These are phyloP conservation scores for Ascochyta viciae-villosae DNA, from an alignment of 2,329 filamentous ascomycete genomes.

Conservation along the genomic window DNA sequence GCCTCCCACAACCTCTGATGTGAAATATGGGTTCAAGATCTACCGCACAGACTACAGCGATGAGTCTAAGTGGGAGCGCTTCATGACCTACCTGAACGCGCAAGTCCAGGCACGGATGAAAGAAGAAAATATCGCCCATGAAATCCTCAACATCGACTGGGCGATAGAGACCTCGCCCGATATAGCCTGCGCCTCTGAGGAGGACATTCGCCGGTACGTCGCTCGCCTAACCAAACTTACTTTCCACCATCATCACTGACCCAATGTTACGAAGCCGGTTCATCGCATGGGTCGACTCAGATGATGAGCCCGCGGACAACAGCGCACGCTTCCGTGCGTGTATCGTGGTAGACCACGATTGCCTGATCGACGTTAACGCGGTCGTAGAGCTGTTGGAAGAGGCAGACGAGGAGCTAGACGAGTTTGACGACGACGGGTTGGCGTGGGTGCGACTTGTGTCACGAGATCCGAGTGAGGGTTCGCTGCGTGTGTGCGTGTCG, in stretches of 20 bases:
- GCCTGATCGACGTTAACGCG: slow-evolving; percentile 10
- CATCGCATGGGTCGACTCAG: slow-evolving; percentile 5
- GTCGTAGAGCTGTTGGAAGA: slow-evolving; percentile 7
- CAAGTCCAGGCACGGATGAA: slow-evolving; percentile 6
- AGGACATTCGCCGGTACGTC: slow-evolving; percentile 6
- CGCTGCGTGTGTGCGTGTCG: slow-evolving; percentile 8
- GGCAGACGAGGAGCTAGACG: slow-evolving; percentile 5
- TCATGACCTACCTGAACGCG: slow-evolving; percentile 16
- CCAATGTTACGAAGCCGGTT: slow-evolving; percentile 4
- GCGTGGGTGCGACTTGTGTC: slow-evolving; percentile 10
- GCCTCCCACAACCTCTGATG: neutral
- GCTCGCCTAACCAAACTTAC: neutral
- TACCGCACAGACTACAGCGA: slow-evolving; percentile 18
- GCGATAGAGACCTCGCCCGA: slow-evolving; percentile 13
- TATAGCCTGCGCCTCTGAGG: slow-evolving; percentile 1
- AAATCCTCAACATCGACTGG: slow-evolving; percentile 15
- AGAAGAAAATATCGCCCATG: slow-evolving; percentile 4
- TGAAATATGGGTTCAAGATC: slow-evolving; percentile 17
- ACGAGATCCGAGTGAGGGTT: slow-evolving; percentile 7
- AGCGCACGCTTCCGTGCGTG: slow-evolving; percentile 11
- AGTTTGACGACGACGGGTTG: slow-evolving; percentile 9
- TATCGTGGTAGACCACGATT: slow-evolving; percentile 10
- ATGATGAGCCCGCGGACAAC: slow-evolving; percentile 4
- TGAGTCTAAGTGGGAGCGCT: slow-evolving; percentile 15
- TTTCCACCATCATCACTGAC: neutral